Evolutionary conservation across 1,284 basidiomycete genomes (phyloP), one percentile per base, ranked within the genome.

Genomic region (Cryptococcus amylolentus): DNA sequence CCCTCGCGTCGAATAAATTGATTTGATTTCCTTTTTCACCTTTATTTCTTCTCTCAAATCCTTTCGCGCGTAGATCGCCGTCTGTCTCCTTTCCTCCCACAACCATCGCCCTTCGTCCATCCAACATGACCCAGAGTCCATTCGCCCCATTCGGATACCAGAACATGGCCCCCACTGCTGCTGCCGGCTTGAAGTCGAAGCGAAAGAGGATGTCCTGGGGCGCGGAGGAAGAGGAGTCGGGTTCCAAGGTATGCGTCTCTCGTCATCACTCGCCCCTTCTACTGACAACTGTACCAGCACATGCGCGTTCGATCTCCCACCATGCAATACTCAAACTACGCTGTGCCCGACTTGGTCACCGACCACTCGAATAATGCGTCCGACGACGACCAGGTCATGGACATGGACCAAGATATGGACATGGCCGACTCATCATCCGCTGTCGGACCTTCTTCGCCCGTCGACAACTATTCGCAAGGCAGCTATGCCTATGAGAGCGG

Each of bases 321-420:
- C 1, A 49, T 68, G 16, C 60, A 66, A 35, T 51, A 62, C 38
- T 62, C 61, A 13, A 60, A 64, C 14, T 62, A 60, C 51, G 58
- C 62, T 42, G 51, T 66, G 14, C 73, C 72, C 16, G 73, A 75
- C 16, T 63, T 73, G 35, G 60, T 72, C 54, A 57, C 68, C 12
- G 72, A 72, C 61, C 64, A 70, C 46, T 71, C 69, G 13, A 66
- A 64, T 54, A 64, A 65, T 10, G 63, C 61, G 3, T 68, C 72
- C 2, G 71, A 71, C 47, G 65, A 68, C 18, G 73, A 73, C 54
- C 64, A 66, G 26, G 47, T 53, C 27, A 71, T 72, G 71, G 72
- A 71, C 63, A 59, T 62, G 49, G 70, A 69, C 52, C 65, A 67
- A 61, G 67, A 70, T 56, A 63, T 67, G 56, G 68, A 71, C 47